A percentile compares a stretch with the other conserved stretches of the same genome.
These are phyloP conservation scores for Adansonia digitata DNA, from an alignment of 345 rosid species.

Conservation along the genomic window DNA sequence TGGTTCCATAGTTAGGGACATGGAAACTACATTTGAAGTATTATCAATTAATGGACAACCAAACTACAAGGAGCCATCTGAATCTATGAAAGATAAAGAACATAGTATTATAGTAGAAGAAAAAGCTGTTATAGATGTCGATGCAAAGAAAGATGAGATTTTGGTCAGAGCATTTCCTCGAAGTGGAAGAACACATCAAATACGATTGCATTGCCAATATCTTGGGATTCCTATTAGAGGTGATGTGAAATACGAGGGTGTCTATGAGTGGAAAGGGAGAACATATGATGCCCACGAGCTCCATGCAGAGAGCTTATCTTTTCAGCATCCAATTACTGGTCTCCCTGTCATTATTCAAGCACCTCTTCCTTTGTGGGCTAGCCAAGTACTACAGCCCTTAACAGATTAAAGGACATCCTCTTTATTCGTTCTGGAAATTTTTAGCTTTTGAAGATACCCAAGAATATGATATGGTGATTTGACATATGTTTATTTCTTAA, in stretches of 20 bases:
- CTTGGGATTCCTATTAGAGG: constrained; percentile 76
- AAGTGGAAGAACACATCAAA: constrained; percentile 94
- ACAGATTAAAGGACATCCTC: constrained; percentile 3
- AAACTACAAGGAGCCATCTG: constrained; percentile 18
- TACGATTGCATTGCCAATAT: constrained; percentile 84
- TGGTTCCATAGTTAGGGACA: constrained; percentile 75
- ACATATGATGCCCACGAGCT: constrained; percentile 59
- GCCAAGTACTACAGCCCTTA: constrained; percentile 14
- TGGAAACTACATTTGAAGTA: constrained; percentile 80
- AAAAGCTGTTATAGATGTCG: constrained; percentile 27
- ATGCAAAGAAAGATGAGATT: constrained; percentile 40
- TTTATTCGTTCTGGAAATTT: background rate
- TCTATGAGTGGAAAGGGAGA: constrained; percentile 60
- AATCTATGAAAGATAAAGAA: constrained; percentile 22
- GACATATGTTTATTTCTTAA: background rate
- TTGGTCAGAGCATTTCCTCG: constrained; percentile 69
- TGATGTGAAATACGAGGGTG: constrained; percentile 89
- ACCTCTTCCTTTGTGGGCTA: constrained; percentile 69
- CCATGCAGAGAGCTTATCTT: constrained; percentile 78
- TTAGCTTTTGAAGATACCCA: background rate
- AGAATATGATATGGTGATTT: background rate
- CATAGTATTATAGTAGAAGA: constrained; percentile 40
- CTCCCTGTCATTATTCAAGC: constrained; percentile 38
- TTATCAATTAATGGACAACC: constrained; percentile 50
- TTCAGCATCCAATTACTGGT: constrained; percentile 68